Evolutionary conservation across 441 rosid species (phyloP), one percentile per base, ranked within the genome.

Genomic region (Erysimum cheiri): DNA sequence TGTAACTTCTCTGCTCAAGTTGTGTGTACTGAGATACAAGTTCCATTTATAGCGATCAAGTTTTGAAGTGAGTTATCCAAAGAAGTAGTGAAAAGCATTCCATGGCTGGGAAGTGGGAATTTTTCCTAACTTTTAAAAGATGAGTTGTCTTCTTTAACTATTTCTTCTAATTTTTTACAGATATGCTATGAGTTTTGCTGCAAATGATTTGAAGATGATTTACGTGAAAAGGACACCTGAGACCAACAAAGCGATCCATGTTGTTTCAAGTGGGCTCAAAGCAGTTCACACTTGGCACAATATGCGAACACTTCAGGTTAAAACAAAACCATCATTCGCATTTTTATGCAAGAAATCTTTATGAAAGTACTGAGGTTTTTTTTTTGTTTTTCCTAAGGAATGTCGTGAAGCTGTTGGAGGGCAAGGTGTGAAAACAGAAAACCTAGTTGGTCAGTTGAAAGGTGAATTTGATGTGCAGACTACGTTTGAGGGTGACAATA

Each of bases 391-490:
- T 60, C 57, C 53, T 39, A 62, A 91, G 98, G 98, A 94, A 86
- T 91, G 98, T 31, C 97, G 96, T 67, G 98, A 94, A 84, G 98
- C 98, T 49, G 87, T 93, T 62, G 97, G 96, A 76, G 98, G 97
- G 54, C 97, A 94, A 81, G 97, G 98, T 36, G 50, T 89, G 73
- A 94, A 90, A 84, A 87, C 94, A 19, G 97, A 94, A 76, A 94
- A 92, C 78, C 85, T 74, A 61, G 81, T 94, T 68, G 99, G 99
- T 61, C 91, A 88, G 53, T 62, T 90, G 78, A 94, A 87, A 83
- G 80, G 91, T 74, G 97, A 94, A 85, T 86, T 60, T 63, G 98
- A 94, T 71, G 98, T 91, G 64, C 99, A 92, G 75, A 81, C 89
- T 60, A 94, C 99, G 22, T 88, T 94, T 72, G 99, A 94, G 80